Evolutionary conservation across 108 stramenopile genomes (phyloP).

Genomic region (Mediolabrus comicus): DNA sequence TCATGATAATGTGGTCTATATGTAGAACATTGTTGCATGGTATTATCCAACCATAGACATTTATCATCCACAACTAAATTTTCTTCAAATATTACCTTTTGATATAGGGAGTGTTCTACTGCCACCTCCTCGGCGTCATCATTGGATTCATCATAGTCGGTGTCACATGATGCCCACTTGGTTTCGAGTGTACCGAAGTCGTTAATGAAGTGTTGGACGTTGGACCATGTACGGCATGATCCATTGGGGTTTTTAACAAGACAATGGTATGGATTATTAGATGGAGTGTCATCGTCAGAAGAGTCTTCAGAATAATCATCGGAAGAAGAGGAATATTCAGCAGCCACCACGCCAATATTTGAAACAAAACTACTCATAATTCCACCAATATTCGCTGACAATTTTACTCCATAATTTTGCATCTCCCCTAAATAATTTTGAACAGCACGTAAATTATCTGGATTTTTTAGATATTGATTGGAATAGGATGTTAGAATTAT

Average conservation of each 20-base stretch:
- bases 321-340: too few relatives aligned
- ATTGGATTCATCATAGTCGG: constrained; percentile 35
- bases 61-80: constrained; percentile 47
- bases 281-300: too few relatives aligned
- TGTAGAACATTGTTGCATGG: constrained; percentile 66
- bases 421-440: too few relatives aligned
- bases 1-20: constrained; percentile 90
- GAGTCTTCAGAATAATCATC: too few relatives aligned
- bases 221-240: constrained; percentile 10
- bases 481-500: too few relatives aligned
- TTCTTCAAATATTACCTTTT: constrained; percentile 41
- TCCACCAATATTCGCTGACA: too few relatives aligned
- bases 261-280: constrained; percentile 9
- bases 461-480: too few relatives aligned
- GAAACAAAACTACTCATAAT: too few relatives aligned
- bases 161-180: constrained; percentile 36
- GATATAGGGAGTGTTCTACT: constrained; percentile 29
- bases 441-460: too few relatives aligned
- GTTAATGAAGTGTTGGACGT: constrained; percentile 30
- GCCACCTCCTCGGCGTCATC: constrained; percentile 35
- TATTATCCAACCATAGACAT: constrained; percentile 68
- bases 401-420: too few relatives aligned
- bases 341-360: too few relatives aligned
- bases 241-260: constrained; percentile 21
- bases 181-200: constrained; percentile 32